Conservation (phyloP, 495 filamentous ascomycete genomes). For the Darksidea phi region DNA sequence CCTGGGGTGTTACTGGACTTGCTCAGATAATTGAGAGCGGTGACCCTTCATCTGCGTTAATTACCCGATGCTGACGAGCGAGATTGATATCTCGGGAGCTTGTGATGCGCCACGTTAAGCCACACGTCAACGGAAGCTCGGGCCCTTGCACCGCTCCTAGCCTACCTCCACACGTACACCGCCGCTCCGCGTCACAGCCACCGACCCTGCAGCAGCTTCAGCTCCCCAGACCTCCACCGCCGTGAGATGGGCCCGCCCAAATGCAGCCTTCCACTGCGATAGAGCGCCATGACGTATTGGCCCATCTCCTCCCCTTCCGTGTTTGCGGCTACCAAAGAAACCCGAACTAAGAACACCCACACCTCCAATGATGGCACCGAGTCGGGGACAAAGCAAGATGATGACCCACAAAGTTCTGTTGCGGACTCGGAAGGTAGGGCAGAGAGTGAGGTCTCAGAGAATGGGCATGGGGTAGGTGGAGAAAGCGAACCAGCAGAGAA, state of each 20-base stretch:
- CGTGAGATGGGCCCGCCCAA: slow-evolving; percentile 30
- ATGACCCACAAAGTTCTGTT: not conserved
- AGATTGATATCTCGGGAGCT: too few species aligned
- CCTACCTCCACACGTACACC: slow-evolving; percentile 1
- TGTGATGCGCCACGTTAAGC: too few species aligned
- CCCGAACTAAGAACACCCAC: slow-evolving; percentile 1
- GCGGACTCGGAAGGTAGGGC: slow-evolving; percentile 2
- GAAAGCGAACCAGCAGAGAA: not conserved
- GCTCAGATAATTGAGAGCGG: too few species aligned
- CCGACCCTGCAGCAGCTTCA: slow-evolving; percentile 29
- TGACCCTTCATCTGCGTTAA: too few species aligned
- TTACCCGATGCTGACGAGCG: too few species aligned
- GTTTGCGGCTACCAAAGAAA: slow-evolving; percentile 39
- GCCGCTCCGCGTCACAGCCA: slow-evolving; percentile 14
- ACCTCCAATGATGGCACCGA: slow-evolving; percentile 29
- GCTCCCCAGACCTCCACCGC: not conserved
- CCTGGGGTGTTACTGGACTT: too few species aligned
- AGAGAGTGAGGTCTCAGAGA: slow-evolving; percentile 7
- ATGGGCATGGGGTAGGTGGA: too few species aligned
- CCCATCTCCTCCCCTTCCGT: slow-evolving; percentile 35
- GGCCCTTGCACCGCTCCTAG: not conserved
- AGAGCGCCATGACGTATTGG: slow-evolving; percentile 39
- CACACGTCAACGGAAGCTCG: too few species aligned
- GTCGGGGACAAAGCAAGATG: not conserved
- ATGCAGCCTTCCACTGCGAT: slow-evolving; percentile 31